Conservation (phyloP, 306 rosid species). For the Cajanus cajan region DNA sequence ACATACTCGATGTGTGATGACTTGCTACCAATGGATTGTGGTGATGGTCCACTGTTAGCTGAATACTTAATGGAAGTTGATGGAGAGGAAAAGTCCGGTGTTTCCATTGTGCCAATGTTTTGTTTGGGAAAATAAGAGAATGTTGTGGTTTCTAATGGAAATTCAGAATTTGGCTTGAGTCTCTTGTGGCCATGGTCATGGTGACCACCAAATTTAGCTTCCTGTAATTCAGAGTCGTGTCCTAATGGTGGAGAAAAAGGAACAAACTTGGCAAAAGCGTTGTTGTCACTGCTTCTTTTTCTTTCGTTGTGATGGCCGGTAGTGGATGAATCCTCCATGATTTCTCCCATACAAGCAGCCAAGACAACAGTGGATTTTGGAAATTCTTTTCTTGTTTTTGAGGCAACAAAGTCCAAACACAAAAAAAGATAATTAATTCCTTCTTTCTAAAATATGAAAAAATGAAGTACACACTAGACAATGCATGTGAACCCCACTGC, state of each 20-base stretch:
- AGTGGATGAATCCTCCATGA: background rate
- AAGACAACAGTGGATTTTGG: background rate
- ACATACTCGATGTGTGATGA: background rate
- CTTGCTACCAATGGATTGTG: constrained; percentile 27
- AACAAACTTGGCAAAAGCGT: constrained; percentile 26
- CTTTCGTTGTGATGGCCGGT: constrained; percentile 2
- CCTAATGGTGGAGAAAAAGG: constrained; percentile 24
- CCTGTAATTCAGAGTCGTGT: background rate
- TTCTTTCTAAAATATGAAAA: too few species aligned
- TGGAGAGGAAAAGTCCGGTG: constrained; percentile 6
- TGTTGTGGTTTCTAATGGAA: background rate
- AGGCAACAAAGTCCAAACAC: background rate
- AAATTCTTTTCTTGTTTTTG: background rate
- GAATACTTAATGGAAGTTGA: constrained; percentile 18
- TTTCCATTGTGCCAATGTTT: background rate
- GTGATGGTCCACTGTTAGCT: background rate
- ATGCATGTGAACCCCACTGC: too few species aligned
- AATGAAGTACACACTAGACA: too few species aligned
- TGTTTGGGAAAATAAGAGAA: background rate
- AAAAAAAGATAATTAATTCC: background rate
- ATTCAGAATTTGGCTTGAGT: constrained; percentile 11
- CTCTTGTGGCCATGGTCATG: constrained; percentile 21
- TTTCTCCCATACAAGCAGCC: background rate
- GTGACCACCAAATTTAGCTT: background rate
- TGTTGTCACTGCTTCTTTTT: constrained; percentile 29